Conservation (phyloP, 148 eudicot genomes). For the Fagopyrum tataricum region DNA sequence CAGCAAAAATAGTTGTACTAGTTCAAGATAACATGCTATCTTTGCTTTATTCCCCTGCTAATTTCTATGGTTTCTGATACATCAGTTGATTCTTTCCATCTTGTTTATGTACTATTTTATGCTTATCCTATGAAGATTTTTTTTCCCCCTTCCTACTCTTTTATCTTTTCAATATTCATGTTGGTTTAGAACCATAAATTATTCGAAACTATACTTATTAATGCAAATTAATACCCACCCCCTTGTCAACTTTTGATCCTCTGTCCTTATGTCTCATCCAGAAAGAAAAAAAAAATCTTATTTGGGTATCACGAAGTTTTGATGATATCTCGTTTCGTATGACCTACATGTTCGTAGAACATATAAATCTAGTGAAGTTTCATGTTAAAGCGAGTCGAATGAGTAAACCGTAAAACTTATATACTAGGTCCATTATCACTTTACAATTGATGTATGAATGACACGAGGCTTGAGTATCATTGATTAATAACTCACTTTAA, state of each 20-base stretch:
- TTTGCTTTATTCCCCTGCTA: neutral
- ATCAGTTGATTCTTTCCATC: neutral
- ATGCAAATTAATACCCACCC: neutral
- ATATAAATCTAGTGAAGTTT: too few relatives aligned
- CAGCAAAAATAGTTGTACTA: neutral
- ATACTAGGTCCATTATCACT: too few relatives aligned
- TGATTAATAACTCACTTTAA: too few relatives aligned
- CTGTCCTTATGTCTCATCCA: neutral
- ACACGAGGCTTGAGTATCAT: too few relatives aligned
- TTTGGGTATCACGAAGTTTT: too few relatives aligned
- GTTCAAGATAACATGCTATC: neutral
- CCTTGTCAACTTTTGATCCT: neutral
- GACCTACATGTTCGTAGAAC: too few relatives aligned
- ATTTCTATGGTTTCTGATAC: neutral
- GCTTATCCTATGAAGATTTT: slow-evolving; percentile 6
- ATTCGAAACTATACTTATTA: neutral
- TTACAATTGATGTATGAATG: too few relatives aligned
- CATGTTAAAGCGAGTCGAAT: too few relatives aligned
- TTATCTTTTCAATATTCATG: neutral
- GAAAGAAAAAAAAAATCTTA: too few relatives aligned
- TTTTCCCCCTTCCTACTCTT: neutral
- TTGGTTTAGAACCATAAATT: slow-evolving; percentile 6
- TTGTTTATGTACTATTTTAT: neutral
- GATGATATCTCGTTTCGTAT: too few relatives aligned
- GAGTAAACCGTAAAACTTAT: too few relatives aligned